phyloP scores from a whole-genome alignment of 176 grass and related monocot genomes.

The Eragrostis nindensis region DNA sequence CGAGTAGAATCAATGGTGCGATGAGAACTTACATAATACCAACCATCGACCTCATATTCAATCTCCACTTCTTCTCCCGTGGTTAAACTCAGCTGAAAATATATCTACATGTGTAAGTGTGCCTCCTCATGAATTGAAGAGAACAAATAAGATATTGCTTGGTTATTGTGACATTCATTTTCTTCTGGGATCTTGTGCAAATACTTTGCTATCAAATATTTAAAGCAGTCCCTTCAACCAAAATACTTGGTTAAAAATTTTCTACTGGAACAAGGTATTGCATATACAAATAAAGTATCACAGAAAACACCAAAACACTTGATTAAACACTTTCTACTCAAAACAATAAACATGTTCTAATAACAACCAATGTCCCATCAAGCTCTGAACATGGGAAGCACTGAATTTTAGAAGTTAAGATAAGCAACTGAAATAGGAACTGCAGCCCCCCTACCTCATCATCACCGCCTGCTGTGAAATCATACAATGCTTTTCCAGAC shows the following conservation, averaged over 20 bases:
- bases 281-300: not conserved
- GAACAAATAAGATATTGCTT: not conserved
- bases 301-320: not conserved
- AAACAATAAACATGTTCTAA: not conserved
- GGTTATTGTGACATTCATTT: constrained; percentile 3
- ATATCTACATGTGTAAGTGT: constrained; percentile 33
- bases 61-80: constrained; percentile 97
- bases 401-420: not conserved
- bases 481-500: constrained; percentile 91
- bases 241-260: not conserved
- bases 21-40: constrained; percentile 91
- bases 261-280: not conserved
- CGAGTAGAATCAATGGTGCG: not conserved
- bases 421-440: constrained; percentile 15
- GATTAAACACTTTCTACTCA: not conserved
- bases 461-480: constrained; percentile 95
- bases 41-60: constrained; percentile 97
- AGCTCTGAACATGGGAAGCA: constrained; percentile 9
- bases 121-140: constrained; percentile 14
- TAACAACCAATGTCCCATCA: constrained; percentile 13
- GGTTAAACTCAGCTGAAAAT: constrained; percentile 82
- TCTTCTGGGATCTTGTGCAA: not conserved
- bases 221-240: constrained; percentile 7
- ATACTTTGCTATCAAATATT: constrained; percentile 1
- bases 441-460: constrained; percentile 74